Evolutionary conservation across 495 filamentous ascomycete species (phyloP), one percentile per base, ranked within the genome.

Genomic region (Aspergillus sclerotioniger): DNA sequence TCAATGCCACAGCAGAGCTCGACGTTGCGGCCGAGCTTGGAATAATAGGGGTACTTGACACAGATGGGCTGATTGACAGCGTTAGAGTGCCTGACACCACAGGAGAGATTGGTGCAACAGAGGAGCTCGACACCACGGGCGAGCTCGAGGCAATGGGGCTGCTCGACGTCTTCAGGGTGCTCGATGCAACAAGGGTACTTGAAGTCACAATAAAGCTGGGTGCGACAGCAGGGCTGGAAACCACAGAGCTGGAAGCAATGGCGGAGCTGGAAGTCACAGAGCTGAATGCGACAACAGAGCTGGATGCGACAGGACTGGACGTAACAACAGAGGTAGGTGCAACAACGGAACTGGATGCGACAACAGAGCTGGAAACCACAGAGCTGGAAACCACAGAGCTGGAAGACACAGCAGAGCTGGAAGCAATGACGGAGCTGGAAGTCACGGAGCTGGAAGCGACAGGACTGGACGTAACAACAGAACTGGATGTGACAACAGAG

Each of bases 111-210:
- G 43, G 44, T 41, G 45, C 32, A 15, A 20, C 21, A 17, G 17
- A 19, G 5, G 47, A 15, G 45, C 54, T 41, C 21, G 35, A 6
- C 9, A 20, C 25, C 2, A 9, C 9, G 53, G 51, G 25, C 3
- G 59, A 45, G 47, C 64, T 61, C 12, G 66, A 64, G 12, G 53
- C n/a, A 31, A 37, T 28, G 0, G 29, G 44, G 41, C 61, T 54
- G 54, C 45, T 66, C 9, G 62, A 55, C 3, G 54, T 13, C 49
- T 50, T 21, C 21, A 19, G 33, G 19, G 45, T 41, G 32, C 41
- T 32, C 10, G 53, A 55, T 9, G 7, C 35, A n/a, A 29, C 19
- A 46, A 25, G 12, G 17, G 28, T 5, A 20, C 17, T 47, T 19
- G 52, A 59, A 7, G 25, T 31, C 44, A 29, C 35, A 15, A 45